These are phyloP conservation scores for Paxillus ammoniavirescens DNA, from an alignment of 768 basidiomycete species.

Conservation along the genomic window DNA sequence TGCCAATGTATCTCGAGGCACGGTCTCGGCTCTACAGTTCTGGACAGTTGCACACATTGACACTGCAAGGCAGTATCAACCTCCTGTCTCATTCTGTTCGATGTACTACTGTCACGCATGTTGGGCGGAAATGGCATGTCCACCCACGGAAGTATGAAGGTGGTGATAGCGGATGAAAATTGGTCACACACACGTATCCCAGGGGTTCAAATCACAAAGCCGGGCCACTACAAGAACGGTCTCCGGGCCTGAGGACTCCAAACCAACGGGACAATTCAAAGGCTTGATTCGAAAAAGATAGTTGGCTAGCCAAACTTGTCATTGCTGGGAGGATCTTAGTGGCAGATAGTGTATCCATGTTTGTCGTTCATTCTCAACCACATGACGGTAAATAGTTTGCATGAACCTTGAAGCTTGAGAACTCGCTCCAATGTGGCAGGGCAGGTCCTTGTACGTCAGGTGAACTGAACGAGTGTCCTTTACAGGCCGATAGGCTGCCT, in stretches of 20 bases:
- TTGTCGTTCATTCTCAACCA: slow-evolving; percentile 9
- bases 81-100: neutral
- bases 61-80: neutral
- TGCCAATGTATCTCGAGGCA: neutral
- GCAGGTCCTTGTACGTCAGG: slow-evolving; percentile 18
- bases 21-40: neutral
- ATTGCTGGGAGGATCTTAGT: neutral
- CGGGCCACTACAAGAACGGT: neutral
- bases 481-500: neutral
- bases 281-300: neutral
- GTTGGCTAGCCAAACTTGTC: neutral
- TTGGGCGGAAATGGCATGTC: neutral
- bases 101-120: neutral
- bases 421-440: slow-evolving; percentile 1
- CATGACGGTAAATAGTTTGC: slow-evolving; percentile 1
- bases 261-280: neutral
- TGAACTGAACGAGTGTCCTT: neutral
- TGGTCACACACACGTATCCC: neutral
- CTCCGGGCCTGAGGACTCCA: neutral
- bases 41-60: neutral
- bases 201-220: neutral
- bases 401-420: neutral
- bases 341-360: neutral
- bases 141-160: neutral
- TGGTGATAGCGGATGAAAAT: neutral